Evolutionary conservation across 495 filamentous ascomycete genomes (phyloP).

Genomic region (Annulohypoxylon moriforme): DNA sequence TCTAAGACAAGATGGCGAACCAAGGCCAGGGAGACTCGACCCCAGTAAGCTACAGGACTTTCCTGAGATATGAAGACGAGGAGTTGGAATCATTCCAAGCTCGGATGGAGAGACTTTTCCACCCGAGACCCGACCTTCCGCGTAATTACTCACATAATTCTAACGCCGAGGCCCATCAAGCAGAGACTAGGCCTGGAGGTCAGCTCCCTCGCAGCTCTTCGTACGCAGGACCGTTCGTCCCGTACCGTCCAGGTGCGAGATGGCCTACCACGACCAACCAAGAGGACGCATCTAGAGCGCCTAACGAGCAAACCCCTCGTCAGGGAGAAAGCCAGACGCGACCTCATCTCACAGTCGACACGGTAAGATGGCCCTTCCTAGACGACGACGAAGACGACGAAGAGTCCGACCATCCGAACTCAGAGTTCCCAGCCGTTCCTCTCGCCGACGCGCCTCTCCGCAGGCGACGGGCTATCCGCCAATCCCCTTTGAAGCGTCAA

Average conservation of each 20-base stretch:
- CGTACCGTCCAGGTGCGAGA: neutral
- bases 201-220: neutral
- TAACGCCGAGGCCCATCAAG: neutral
- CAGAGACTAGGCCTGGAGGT: neutral
- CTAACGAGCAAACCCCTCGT: neutral
- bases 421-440: neutral
- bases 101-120: neutral
- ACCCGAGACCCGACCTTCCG: neutral
- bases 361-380: conserved; percentile 3
- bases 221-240: neutral
- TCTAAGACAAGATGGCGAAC: neutral
- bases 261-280: no score
- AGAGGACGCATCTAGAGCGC: no score
- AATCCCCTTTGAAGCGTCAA: no score
- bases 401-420: neutral
- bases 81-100: neutral
- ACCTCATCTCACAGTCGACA: neutral
- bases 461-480: neutral
- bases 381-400: neutral
- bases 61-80: no score
- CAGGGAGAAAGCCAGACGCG: neutral
- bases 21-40: no score
- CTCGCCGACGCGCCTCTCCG: neutral
- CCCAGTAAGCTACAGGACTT: no score
- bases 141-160: neutral